Percentiles rank a stretch among this genome's conserved stretches.
Conservation (phyloP, 2,329 filamentous ascomycete genomes). For the Fusarium sambucinum region DNA sequence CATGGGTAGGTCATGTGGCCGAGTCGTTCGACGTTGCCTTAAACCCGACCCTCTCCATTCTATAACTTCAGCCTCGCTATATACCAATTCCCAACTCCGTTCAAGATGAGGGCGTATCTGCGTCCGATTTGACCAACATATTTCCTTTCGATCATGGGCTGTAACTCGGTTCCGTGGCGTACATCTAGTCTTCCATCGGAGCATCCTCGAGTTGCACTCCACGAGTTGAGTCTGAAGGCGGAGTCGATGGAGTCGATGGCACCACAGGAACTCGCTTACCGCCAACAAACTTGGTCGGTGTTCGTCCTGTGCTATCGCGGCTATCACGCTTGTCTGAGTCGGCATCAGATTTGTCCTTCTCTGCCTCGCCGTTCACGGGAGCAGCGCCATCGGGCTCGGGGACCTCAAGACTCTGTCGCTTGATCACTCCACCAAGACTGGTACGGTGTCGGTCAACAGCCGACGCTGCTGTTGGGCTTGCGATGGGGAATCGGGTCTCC, state of each 20-base stretch:
- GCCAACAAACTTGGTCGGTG: conserved; percentile 59
- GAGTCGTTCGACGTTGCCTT: conserved; percentile 18
- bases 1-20: conserved; percentile 38
- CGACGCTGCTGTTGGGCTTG: conserved; percentile 69
- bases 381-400: conserved; percentile 69
- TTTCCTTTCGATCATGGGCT: conserved; percentile 26
- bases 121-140: conserved; percentile 19
- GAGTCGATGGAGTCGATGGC: conserved; percentile 47
- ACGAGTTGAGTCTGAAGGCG: conserved; percentile 52
- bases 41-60: conserved; percentile 15
- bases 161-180: conserved; percentile 19
- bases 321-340: conserved; percentile 72
- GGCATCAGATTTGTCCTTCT: conserved; percentile 45
- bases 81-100: conserved; percentile 33
- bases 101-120: conserved; percentile 21
- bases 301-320: conserved; percentile 71
- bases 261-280: conserved; percentile 58
- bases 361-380: conserved; percentile 58
- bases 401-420: conserved; percentile 83
- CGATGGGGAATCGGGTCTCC: conserved; percentile 87
- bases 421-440: conserved; percentile 63
- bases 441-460: conserved; percentile 64
- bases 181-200: conserved; percentile 63
- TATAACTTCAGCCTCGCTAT: conserved; percentile 30
- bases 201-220: conserved; percentile 65